Percentiles rank a stretch among this genome's conserved stretches.
Evolutionary conservation across 2,329 filamentous ascomycete genomes (phyloP).

Genomic region (Verticillium nonalfalfae): DNA sequence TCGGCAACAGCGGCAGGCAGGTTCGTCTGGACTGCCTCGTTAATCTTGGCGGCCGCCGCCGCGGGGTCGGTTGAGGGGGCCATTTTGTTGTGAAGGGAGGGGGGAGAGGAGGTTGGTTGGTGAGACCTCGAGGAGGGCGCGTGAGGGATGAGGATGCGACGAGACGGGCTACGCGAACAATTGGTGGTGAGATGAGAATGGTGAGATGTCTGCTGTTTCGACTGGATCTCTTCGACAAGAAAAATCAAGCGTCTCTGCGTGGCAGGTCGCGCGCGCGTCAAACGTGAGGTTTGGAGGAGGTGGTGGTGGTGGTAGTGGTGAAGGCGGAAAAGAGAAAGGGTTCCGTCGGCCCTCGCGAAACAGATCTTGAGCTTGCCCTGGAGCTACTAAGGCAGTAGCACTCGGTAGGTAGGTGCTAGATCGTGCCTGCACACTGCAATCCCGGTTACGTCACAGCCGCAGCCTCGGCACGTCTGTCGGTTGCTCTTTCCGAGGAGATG

Average conservation of each 20-base stretch:
- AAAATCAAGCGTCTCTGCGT: not conserved
- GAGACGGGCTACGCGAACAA: not conserved
- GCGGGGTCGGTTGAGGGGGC: constrained; percentile 14
- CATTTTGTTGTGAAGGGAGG: constrained; percentile 9
- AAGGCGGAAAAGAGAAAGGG: not conserved
- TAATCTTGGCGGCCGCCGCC: not conserved
- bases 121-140: not conserved
- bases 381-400: not conserved
- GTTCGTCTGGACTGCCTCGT: constrained; percentile 1
- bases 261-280: not conserved
- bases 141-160: not conserved
- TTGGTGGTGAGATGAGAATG: not conserved
- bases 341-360: not conserved
- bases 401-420: not conserved
- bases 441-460: not conserved
- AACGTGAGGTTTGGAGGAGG: no score
- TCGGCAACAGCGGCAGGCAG: constrained; percentile 27
- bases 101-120: not conserved
- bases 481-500: not conserved
- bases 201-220: not conserved
- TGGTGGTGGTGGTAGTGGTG: not conserved
- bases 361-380: not conserved
- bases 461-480: not conserved
- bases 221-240: not conserved
- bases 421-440: not conserved